These are phyloP conservation scores for Pythium chondricola DNA, from an alignment of 352 stramenopile genomes.

Conservation along the genomic window DNA sequence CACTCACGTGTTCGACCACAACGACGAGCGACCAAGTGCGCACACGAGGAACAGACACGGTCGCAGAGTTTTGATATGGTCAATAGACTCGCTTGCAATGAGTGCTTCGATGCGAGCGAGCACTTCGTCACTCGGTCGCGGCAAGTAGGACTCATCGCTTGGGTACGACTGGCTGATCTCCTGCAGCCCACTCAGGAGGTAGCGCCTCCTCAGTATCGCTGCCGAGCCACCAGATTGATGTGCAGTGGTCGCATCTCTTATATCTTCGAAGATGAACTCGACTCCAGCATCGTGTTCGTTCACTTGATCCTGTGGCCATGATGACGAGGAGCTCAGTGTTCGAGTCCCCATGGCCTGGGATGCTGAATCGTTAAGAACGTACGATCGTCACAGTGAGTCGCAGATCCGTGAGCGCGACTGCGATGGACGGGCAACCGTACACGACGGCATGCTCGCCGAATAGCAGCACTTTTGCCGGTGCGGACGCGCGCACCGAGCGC, in stretches of 20 bases:
- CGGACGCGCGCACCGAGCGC: conserved; percentile 44
- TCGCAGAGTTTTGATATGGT: conserved; percentile 41
- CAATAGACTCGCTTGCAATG: conserved; percentile 32
- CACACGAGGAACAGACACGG: conserved; percentile 55
- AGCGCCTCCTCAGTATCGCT: conserved; percentile 18
- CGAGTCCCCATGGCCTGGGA: too few relatives aligned
- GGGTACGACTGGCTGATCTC: conserved; percentile 26
- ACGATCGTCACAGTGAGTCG: conserved; percentile 77
- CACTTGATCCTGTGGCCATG: conserved; percentile 11
- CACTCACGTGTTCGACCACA: conserved; percentile 21
- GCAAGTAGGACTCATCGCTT: conserved; percentile 45
- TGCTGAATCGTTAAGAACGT: conserved; percentile 25
- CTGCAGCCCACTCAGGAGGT: conserved; percentile 24
- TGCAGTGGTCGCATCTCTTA: too few relatives aligned
- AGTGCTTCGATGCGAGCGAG: conserved; percentile 42
- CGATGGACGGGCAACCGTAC: conserved; percentile 80
- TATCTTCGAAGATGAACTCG: conserved; percentile 47
- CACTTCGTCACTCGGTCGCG: conserved; percentile 30
- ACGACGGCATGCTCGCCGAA: conserved; percentile 89
- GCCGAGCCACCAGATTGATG: neutral
- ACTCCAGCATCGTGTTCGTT: conserved; percentile 20
- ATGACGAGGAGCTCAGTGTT: too few relatives aligned
- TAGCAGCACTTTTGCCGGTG: conserved; percentile 86
- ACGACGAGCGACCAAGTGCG: conserved; percentile 41
- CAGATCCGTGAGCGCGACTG: conserved; percentile 75